These are phyloP conservation scores for Zea luxurians DNA, from an alignment of 176 grass and related monocot genomes.

Conservation along the genomic window DNA sequence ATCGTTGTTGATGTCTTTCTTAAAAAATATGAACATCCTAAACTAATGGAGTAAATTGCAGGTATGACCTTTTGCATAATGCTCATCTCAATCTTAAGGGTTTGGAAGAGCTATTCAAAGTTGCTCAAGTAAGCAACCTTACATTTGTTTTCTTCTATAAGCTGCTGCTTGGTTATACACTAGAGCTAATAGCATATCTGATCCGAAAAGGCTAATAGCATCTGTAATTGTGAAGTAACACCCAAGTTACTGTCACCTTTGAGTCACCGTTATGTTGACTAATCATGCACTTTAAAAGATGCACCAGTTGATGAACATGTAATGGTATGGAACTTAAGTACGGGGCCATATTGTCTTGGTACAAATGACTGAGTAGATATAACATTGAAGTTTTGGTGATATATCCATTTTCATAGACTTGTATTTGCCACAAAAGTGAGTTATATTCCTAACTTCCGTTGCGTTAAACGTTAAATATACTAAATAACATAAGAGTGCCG, in stretches of 20 bases:
- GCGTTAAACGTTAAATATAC: background rate
- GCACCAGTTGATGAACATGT: background rate
- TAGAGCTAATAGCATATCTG: background rate
- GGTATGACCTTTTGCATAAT: slow-evolving; percentile 97
- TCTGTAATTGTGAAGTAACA: slow-evolving; percentile 5
- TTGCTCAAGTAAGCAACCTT: slow-evolving; percentile 71
- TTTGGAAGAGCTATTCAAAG: slow-evolving; percentile 91
- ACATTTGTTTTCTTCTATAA: slow-evolving; percentile 34
- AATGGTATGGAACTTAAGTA: background rate
- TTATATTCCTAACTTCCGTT: background rate
- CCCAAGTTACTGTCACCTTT: background rate
- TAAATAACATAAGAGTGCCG: background rate
- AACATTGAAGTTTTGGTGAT: background rate
- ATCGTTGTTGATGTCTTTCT: background rate
- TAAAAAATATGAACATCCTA: slow-evolving; percentile 3
- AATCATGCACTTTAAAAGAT: slow-evolving; percentile 21
- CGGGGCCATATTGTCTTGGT: background rate
- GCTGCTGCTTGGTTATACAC: slow-evolving; percentile 16
- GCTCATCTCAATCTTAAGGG: slow-evolving; percentile 95
- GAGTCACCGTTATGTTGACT: slow-evolving; percentile 19
- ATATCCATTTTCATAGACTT: background rate
- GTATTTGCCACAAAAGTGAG: background rate
- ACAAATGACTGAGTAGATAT: background rate
- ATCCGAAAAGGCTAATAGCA: background rate
- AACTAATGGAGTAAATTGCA: slow-evolving; percentile 52